Base-by-base conservation (phyloP, 495 filamentous ascomycete genomes). In the Chlorociboria aeruginascens region DNA sequence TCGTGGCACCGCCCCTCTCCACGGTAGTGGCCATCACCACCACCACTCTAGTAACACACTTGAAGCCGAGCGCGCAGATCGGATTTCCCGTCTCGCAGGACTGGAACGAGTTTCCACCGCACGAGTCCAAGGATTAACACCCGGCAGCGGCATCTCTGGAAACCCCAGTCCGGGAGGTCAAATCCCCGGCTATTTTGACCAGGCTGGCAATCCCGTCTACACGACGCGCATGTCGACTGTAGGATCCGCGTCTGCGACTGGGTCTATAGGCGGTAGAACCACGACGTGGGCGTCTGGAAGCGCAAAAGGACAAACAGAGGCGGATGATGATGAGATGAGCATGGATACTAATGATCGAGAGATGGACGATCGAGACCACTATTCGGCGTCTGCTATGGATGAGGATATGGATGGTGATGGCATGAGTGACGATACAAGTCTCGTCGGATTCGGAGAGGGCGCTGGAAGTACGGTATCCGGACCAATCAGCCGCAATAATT, bases 21-120 rank as follows among this genome's bases (percentile, higher is more conserved):
- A 71, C 43, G 64, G 68, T 41, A 64, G 69, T 51, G 74, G 75
- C 45, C 78, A 78, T 48, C 66, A 66, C 7, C 81, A 85, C 60
- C 71, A 68, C 20, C 68, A 73, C 7, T 84, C 81, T 7, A 73
- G 73, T 34, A 84, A 74, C 43, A 83, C 79, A 48, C 77, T 89
- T 25, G 88, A 92, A 52, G 87, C 87, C 45, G 89, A 95, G 64
- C 87, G 89, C 55, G 88, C 86, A 43, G 89, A 94, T 65, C 87
- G 89, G 55, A 94, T 95, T 60, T 92, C 86, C 32, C 86, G 89
- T 25, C 78, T 95, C 12, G 83, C 88, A 7, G 89, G 89, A 35
- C 72, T 95, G 32, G 86, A 89, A 57, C 78, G 83, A 16, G 81
- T 95, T 20, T 76, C 82, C 8, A 80, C 82, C 11, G 71, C 78